Evolutionary conservation across 768 basidiomycete genomes (phyloP), one percentile per base, ranked within the genome.

Genomic region (Steccherinum ochraceum): DNA sequence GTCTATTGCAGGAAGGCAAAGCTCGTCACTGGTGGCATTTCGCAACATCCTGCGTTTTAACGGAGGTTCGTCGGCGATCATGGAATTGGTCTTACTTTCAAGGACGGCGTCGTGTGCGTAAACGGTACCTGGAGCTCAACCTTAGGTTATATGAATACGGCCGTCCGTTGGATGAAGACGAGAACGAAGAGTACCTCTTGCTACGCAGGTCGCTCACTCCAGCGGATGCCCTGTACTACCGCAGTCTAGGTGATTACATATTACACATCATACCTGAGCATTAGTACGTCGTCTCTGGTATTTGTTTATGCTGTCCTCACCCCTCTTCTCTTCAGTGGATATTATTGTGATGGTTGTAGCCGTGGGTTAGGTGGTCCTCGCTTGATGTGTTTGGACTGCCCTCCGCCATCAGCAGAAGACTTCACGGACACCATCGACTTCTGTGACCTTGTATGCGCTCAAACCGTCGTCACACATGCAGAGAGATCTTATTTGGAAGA

Each of bases 31-130:
- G 66, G 5, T 72, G 70, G 70, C 56, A 48, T 2, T 71, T 64
- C 46, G 71, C 70, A 1, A 50, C 61, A 10, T 45, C 52, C 0
- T 61, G 64, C 10, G 57, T 61, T 13, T 41, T 49, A 25, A 49
- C 63, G 46, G 41, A 58, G 7, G 55, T 62, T 11, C 61, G 64
- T 12, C 53, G 54, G 35, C 51, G 55, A 24, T 30, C 48, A 7
- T 69, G 63, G 61, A 61, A 65, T 2, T 69, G 66, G 67, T 48
- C 56, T 2, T 66, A 58, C 52, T 64, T 70, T 58, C 55, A 60
- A 45, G 53, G 63, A 45, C 58, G 69, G 7, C 56, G 63, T 12
- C 56, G 67, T 16, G 56, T 58, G 16, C 54, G 55, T 2, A 66
- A 67, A 48, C 49, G 69, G 23, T 57, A 64, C 24, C 58, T 66